These are phyloP conservation scores for Naganishia antarctica DNA, from an alignment of 768 basidiomycete genomes.

Conservation along the genomic window DNA sequence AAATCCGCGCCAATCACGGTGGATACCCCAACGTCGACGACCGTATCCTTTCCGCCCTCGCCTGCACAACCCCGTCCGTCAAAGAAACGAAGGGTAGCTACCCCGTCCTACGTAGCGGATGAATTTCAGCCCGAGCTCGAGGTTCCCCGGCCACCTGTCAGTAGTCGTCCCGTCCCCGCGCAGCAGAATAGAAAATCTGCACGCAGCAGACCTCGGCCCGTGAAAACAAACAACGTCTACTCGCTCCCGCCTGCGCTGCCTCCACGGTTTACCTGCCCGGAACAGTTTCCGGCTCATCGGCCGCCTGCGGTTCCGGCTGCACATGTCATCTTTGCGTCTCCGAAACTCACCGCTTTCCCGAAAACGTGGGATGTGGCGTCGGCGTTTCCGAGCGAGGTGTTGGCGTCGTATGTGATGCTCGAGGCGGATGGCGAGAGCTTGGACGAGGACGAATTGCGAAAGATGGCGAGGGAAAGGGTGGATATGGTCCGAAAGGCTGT, in stretches of 20 bases:
- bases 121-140: neutral
- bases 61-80: neutral
- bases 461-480: neutral
- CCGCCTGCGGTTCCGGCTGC: neutral
- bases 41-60: neutral
- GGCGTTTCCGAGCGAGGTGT: neutral
- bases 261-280: neutral
- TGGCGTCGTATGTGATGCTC: neutral
- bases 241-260: neutral
- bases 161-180: neutral
- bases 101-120: neutral
- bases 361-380: neutral
- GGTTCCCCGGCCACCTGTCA: neutral
- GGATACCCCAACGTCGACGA: neutral
- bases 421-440: neutral
- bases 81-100: neutral
- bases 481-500: neutral
- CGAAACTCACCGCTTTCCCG: neutral
- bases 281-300: neutral
- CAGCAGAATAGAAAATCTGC: neutral
- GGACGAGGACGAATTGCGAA: neutral
- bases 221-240: neutral
- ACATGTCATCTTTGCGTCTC: neutral
- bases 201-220: neutral
- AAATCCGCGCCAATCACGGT: neutral